Evolutionary conservation across 106 monocot genomes (phyloP).

Genomic region (Dioscorea alata): DNA sequence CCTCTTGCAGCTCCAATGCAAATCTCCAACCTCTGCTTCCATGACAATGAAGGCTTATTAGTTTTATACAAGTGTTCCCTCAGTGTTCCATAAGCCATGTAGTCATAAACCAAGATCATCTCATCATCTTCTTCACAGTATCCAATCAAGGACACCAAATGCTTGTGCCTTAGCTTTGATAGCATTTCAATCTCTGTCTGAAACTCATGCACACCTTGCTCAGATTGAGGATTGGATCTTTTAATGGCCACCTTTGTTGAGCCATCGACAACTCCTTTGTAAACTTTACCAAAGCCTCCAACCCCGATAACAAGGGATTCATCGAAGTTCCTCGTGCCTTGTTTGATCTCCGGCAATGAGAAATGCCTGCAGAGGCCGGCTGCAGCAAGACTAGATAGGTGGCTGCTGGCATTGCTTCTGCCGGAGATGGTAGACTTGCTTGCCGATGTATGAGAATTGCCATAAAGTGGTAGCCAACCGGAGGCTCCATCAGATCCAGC

Average conservation of each 20-base stretch:
- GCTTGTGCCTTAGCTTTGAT: conserved; percentile 78
- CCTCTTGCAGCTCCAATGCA: conserved; percentile 66
- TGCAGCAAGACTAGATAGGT: conserved; percentile 34
- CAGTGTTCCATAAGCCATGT: conserved; percentile 71
- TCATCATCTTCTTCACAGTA: conserved; percentile 70
- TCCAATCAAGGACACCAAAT: conserved; percentile 72
- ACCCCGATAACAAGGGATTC: conserved; percentile 79
- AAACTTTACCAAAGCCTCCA: conserved; percentile 86
- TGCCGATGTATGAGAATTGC: conserved; percentile 36
- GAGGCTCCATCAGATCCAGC: conserved; percentile 18
- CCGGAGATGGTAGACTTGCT: conserved; percentile 42
- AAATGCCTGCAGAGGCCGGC: conserved; percentile 65
- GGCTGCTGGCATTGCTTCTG: conserved; percentile 52
- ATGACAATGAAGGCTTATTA: conserved; percentile 42
- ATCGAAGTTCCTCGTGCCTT: conserved; percentile 65
- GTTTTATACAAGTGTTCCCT: conserved; percentile 70
- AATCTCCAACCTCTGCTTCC: conserved; percentile 72
- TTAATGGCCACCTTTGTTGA: conserved; percentile 58
- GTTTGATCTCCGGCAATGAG: conserved; percentile 62
- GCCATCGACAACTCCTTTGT: conserved; percentile 45
- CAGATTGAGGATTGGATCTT: conserved; percentile 56
- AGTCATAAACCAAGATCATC: conserved; percentile 79
- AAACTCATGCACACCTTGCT: conserved; percentile 82
- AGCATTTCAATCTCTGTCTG: conserved; percentile 90
- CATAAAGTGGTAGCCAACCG: conserved; percentile 68